A percentile compares a stretch with the other conserved stretches of the same genome.
These are phyloP conservation scores for Passalora sequoiae DNA, from an alignment of 2,329 filamentous ascomycete genomes.

Conservation along the genomic window DNA sequence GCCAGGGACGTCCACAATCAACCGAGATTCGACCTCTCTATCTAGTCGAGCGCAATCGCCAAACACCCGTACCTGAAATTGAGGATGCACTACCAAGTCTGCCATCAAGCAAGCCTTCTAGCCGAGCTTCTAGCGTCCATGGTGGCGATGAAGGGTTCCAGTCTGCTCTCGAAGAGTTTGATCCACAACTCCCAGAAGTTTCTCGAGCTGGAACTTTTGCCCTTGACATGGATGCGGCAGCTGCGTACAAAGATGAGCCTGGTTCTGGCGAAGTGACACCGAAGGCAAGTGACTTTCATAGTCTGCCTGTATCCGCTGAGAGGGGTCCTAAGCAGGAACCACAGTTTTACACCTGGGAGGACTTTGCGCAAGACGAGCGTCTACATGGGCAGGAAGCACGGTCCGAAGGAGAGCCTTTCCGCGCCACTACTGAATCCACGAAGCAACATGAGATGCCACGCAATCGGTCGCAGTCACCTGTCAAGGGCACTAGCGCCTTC, in stretches of 20 bases:
- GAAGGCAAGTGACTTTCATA: slow-evolving; percentile 51
- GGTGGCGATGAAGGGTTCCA: slow-evolving; percentile 41
- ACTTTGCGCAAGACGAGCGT: slow-evolving; percentile 32
- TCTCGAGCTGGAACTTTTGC: slow-evolving; percentile 15
- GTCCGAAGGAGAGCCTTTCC: background rate
- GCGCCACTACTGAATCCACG: background rate
- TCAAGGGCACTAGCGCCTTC: slow-evolving; percentile 7
- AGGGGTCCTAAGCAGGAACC: slow-evolving; percentile 26
- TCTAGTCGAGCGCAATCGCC: slow-evolving; percentile 64
- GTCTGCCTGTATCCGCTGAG: slow-evolving; percentile 10
- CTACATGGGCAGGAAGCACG: slow-evolving; percentile 17
- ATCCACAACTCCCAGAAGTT: slow-evolving; percentile 12
- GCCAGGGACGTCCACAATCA: slow-evolving; percentile 22
- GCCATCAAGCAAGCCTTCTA: slow-evolving; percentile 43
- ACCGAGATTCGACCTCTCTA: slow-evolving; percentile 73
- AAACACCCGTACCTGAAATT: slow-evolving; percentile 36
- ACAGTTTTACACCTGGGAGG: slow-evolving; percentile 37
- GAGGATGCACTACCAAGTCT: slow-evolving; percentile 49
- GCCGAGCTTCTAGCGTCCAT: slow-evolving; percentile 36
- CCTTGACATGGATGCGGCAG: slow-evolving; percentile 25
- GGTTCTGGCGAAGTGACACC: slow-evolving; percentile 65
- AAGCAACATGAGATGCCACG: slow-evolving; percentile 3
- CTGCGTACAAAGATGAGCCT: slow-evolving; percentile 33
- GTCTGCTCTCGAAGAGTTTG: slow-evolving; percentile 39
- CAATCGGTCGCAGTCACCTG: slow-evolving; percentile 15